Evolutionary conservation across 2,329 filamentous ascomycete species (phyloP), one percentile per base, ranked within the genome.

Genomic region (Leptodontidium sp.): DNA sequence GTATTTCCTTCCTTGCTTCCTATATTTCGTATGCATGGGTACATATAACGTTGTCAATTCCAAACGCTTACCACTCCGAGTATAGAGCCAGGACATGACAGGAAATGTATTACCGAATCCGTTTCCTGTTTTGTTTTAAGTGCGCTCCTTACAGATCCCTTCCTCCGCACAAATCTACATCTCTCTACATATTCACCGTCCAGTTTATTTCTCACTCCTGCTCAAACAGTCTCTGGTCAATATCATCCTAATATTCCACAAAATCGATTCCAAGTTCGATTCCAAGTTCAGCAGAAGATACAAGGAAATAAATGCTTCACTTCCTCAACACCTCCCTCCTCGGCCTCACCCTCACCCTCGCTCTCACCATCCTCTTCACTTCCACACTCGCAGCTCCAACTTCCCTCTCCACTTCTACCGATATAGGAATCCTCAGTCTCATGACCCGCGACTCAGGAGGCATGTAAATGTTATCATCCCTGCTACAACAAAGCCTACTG

Each of bases 401-500:
- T 0, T 40, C 40, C 26, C 21, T 43, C 12, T 32, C 49, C n/a
- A 21, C 52, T 3, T 21, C 45, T 24, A 24, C 14, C 24, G 7
- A 32, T 12, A 35, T 6, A 32, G 29, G 6, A 4, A 32, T 43
- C 12, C 3, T 21, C 32, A 55, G 15, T 2, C 12, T 64, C 50
- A 5, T 35, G n/a, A 24, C 21, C 5, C 47, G n/a, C 21, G n/a
- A 50, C 47, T 12, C 17, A n/a, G 47, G 47, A 50, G 11, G 4
- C 5, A 5, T 21, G n/a, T 6, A 17, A 52, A 63, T 53, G 57
- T n/a, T 38, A 38, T 21, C 43, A 24, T 38, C 26, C 64, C n/a
- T 45, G 64, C 17, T 40, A 38, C 21, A 49, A 62, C 12, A 26
- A 26, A 15, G 35, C n/a, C 2, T 68, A 64, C 15, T 68, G 66